Base-by-base conservation (phyloP, 176 grass and related monocot genomes). In the Carex littledalei region DNA sequence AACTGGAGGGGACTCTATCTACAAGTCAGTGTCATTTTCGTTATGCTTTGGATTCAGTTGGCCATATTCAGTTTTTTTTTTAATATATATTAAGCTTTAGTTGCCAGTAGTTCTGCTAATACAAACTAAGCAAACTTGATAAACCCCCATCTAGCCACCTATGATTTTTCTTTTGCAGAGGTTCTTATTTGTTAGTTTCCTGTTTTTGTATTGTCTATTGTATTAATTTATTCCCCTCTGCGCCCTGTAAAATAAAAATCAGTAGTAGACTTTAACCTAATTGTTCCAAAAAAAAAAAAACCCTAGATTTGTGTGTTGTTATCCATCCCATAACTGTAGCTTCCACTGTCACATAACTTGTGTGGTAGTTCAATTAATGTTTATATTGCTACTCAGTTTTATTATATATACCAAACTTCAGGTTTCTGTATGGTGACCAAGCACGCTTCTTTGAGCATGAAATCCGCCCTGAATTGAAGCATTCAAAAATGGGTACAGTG, bases 381-480 rank as follows among this genome's bases (percentile, higher is more conserved):
- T 22, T 17, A 9, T 67, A 24, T 57, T 87, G 11, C n/a, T 80
- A 35, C 70, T 20, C 13, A 21, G n/a, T 60, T 83, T 67, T 67
- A 60, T 43, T 31, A 77, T 50, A 2, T 77, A 15, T 65, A 12
- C 59, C 8, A 65, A 76, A 56, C 50, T 84, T 58, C 62, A 98
- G 96, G 87, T 98, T 79, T 62, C 85, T 95, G 37, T 98, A 95
- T 69, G 91, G 96, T 83, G 96, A 98, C 43, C 96, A 98, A 85
- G 95, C 96, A 72, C 88, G 95, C 5, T 94, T 98, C 82, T 98
- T 95, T 60, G 85, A 95, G 45, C 84, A 92, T 89, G 95, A 98
- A 76, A 94, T 98, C 26, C 85, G 86, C 83, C 91, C 95, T 0
- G 91, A 98, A 43, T 76, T 98, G 65, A 92, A 91, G 77, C 95